These are phyloP conservation scores for Rhynchosporium secalis DNA, from an alignment of 2,329 filamentous ascomycete species.

Conservation along the genomic window DNA sequence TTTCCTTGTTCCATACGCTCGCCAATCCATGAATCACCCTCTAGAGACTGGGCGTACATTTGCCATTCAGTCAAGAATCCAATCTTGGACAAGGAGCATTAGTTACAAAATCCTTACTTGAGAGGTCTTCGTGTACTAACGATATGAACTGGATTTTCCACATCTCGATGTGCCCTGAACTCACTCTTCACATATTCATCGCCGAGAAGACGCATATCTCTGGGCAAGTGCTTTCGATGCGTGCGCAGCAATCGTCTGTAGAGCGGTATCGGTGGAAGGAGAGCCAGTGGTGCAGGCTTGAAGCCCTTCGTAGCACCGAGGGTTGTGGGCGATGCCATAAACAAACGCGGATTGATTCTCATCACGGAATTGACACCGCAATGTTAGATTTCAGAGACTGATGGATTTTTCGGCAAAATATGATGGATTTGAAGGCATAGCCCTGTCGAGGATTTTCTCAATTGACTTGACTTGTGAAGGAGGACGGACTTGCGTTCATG, in stretches of 20 bases:
- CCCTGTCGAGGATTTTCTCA: no score
- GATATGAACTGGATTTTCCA: constrained; percentile 91
- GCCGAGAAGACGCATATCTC: constrained; percentile 76
- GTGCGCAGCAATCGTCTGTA: constrained; percentile 86
- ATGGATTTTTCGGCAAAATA: no score
- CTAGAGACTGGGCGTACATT: constrained; percentile 86
- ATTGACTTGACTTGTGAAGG: no score
- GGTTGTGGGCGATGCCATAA: constrained; percentile 34
- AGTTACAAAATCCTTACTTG: constrained; percentile 11
- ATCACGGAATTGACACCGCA: constrained; percentile 21
- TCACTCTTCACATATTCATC: constrained; percentile 93
- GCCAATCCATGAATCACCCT: constrained; percentile 82
- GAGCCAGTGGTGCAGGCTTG: constrained; percentile 35
- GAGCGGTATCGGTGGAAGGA: constrained; percentile 61
- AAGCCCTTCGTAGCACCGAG: constrained; percentile 30
- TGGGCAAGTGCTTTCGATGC: constrained; percentile 75
- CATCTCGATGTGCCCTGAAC: constrained; percentile 77
- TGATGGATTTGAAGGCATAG: no score
- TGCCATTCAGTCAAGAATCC: constrained; percentile 98
- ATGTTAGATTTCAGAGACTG: no score
- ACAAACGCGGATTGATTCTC: constrained; percentile 30
- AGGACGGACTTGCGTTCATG: no score
- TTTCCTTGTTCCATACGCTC: constrained; percentile 82
- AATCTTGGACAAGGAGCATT: constrained; percentile 56
- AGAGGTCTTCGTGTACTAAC: constrained; percentile 50